Evolutionary conservation across 2,329 filamentous ascomycete species (phyloP), one percentile per base, ranked within the genome.

Genomic region (Clarireedia paspali): DNA sequence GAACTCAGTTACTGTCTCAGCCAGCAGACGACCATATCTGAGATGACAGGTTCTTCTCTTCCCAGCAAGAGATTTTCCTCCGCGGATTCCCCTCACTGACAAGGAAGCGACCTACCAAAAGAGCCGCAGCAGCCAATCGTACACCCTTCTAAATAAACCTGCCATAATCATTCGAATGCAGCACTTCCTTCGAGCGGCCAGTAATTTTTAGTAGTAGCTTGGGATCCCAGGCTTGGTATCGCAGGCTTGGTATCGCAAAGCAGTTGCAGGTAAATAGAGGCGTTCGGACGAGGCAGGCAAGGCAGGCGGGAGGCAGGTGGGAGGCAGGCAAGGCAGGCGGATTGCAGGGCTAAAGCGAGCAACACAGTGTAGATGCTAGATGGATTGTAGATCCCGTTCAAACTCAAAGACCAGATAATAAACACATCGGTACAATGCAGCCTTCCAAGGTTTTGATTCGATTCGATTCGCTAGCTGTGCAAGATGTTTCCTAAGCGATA

Each of bases 91-190:
- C 44, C 24, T 27, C 26, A 44, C 36, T 30, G 17, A 50, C 7
- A 27, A 45, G 15, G 20, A 27, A 50, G 38, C n/a, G 54, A 80
- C 83, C 78, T 69, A 97, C 92, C 94, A 99, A 76, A 99, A 97
- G 69, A 94, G 88, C 78, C 92, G 87, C 76, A 99, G 77, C 72
- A 97, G 80, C 92, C 92, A 97, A 83, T 97, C 94, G 79, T 97
- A 97, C 73, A 99, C 86, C 75, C 85, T 87, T 70, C 87, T 88
- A 74, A 99, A 95, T 72, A 99, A 77, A 66, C 89, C 88, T 68
- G 90, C 88, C 91, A 97, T 97, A 74, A 63, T 78, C 71, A 61
- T 63, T 64, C 57, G 51, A 60, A 64, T 42, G 48, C 53, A 58
- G 56, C 47, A 30, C 27, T 47, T 34, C 10, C 30, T 34, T 34